A percentile compares a stretch with the other conserved stretches of the same genome.
Evolutionary conservation across 2,329 filamentous ascomycete genomes (phyloP).

Genomic region (Cercospora sp.): DNA sequence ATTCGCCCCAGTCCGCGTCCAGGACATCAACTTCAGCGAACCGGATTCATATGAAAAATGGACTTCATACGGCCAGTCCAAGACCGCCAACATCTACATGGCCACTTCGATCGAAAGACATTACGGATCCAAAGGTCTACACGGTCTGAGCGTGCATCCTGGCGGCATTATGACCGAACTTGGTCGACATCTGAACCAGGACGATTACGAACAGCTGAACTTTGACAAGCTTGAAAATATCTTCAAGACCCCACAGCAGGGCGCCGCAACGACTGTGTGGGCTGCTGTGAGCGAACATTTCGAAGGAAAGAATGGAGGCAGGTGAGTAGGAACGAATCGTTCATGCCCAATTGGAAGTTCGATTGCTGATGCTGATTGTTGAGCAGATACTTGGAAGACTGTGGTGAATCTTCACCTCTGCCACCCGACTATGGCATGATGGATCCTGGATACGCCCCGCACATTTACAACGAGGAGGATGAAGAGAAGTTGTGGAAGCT

Average conservation of each 20-base stretch:
- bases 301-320: conserved; percentile 50
- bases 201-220: conserved; percentile 20
- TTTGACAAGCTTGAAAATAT: conserved; percentile 23
- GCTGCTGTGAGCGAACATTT: conserved; percentile 46
- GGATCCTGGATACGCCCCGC: conserved; percentile 37
- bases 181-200: conserved; percentile 22
- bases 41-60: conserved; percentile 38
- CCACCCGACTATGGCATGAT: conserved; percentile 24
- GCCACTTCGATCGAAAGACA: conserved; percentile 54
- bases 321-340: conserved; percentile 29
- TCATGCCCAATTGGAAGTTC: neutral
- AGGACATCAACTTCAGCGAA: conserved; percentile 45
- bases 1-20: conserved; percentile 36
- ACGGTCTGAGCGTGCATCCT: conserved; percentile 49
- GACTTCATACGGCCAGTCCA: conserved; percentile 51
- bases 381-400: conserved; percentile 33
- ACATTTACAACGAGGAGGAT: conserved; percentile 44
- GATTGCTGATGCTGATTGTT: neutral
- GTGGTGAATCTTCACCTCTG: conserved; percentile 39
- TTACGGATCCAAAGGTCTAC: conserved; percentile 49
- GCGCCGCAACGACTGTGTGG: conserved; percentile 52
- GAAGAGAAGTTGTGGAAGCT: conserved; percentile 49
- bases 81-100: conserved; percentile 54
- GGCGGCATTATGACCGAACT: conserved; percentile 44
- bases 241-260: conserved; percentile 45